phyloP scores from a whole-genome alignment of 1,284 basidiomycete genomes.

The Gomphus bonarii region DNA sequence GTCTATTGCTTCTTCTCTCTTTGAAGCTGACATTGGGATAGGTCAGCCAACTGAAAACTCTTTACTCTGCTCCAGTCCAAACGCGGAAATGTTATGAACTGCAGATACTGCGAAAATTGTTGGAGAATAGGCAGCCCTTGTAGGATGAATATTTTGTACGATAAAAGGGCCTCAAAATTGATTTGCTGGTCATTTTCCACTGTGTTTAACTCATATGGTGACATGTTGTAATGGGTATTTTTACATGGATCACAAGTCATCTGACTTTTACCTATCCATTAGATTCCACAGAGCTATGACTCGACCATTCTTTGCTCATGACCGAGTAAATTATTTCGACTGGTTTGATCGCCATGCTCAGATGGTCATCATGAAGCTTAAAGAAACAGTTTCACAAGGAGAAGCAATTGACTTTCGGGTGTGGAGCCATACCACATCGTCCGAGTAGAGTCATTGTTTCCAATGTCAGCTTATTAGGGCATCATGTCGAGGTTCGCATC shows the following conservation, averaged over 20 bases:
- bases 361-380: conserved; percentile 29
- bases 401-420: conserved; percentile 44
- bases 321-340: conserved; percentile 43
- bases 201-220: conserved; percentile 50
- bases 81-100: no score
- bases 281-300: conserved; percentile 50
- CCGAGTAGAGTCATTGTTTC: not conserved
- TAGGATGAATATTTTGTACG: no score
- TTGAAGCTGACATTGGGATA: no score
- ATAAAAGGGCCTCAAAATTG: no score
- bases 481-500: conserved; percentile 18
- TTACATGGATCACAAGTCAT: not conserved
- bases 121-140: no score
- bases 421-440: not conserved
- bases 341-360: conserved; percentile 38
- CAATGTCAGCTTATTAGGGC: conserved; percentile 24
- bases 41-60: no score
- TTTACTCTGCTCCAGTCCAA: no score
- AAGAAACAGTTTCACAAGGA: conserved; percentile 29
- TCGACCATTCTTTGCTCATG: conserved; percentile 45
- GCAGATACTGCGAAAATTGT: no score
- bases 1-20: no score
- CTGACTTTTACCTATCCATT: not conserved
- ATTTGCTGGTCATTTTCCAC: no score
- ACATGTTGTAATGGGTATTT: conserved; percentile 38